Percentiles rank a stretch among this genome's conserved stretches.
phyloP scores from a whole-genome alignment of 495 filamentous ascomycete species.

The Penicillium desertorum region DNA sequence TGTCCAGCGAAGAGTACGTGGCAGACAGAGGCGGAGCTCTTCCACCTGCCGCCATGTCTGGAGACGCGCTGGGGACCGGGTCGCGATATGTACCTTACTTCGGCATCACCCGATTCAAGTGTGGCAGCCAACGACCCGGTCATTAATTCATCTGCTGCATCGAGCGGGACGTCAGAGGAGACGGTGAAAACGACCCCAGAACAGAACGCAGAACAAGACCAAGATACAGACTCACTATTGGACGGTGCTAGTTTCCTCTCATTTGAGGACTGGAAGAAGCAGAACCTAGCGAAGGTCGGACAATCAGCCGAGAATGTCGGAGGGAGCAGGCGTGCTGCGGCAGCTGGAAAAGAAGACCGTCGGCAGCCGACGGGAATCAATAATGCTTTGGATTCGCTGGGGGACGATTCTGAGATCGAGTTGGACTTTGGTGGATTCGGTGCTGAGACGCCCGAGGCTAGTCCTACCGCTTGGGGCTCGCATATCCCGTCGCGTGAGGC shows the following conservation, averaged over 20 bases:
- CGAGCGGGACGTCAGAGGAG: slow-evolving; percentile 6
- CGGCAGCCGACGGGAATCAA: slow-evolving; percentile 54
- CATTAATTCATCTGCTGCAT: not conserved
- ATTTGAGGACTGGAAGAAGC: slow-evolving; percentile 97
- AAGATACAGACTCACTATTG: slow-evolving; percentile 66
- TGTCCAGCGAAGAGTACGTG: slow-evolving; percentile 18
- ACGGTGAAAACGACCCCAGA: slow-evolving; percentile 10
- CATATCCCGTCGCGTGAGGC: slow-evolving; percentile 33
- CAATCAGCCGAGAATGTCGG: slow-evolving; percentile 78
- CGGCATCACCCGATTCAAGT: not conserved
- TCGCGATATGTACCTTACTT: not conserved
- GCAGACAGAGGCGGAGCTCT: slow-evolving; percentile 24
- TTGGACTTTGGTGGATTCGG: slow-evolving; percentile 79
- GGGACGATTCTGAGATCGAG: slow-evolving; percentile 89
- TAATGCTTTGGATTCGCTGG: slow-evolving; percentile 69
- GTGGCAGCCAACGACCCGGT: slow-evolving; percentile 9
- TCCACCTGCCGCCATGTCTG: slow-evolving; percentile 19
- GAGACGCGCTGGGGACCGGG: slow-evolving; percentile 19
- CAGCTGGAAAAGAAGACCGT: slow-evolving; percentile 41
- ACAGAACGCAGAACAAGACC: slow-evolving; percentile 36
- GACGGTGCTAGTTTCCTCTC: slow-evolving; percentile 88
- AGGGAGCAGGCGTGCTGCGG: slow-evolving; percentile 38
- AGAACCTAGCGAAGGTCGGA: slow-evolving; percentile 82
- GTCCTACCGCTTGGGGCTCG: slow-evolving; percentile 38
- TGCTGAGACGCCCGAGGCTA: slow-evolving; percentile 39